Evolutionary conservation across 805 yeast genomes (phyloP).

Genomic region (Brettanomyces anomalus): DNA sequence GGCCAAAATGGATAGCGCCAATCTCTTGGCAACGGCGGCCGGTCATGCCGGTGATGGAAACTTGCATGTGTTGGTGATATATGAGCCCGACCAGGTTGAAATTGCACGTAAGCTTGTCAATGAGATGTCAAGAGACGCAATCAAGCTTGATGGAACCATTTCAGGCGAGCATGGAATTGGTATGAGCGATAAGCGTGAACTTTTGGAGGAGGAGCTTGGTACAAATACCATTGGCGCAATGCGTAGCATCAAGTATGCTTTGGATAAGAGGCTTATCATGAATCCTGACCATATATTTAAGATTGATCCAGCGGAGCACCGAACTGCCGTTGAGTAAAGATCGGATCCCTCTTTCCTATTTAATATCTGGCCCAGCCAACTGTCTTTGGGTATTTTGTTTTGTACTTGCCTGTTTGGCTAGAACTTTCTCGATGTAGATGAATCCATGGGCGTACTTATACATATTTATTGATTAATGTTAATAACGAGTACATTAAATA

Average conservation of each 20-base stretch:
- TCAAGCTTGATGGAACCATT: conserved; percentile 70
- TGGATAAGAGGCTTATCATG: conserved; percentile 65
- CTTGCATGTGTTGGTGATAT: conserved; percentile 60
- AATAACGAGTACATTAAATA: no score
- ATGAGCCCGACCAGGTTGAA: conserved; percentile 39
- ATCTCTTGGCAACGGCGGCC: conserved; percentile 48
- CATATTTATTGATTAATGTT: neutral
- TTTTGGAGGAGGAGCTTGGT: conserved; percentile 56
- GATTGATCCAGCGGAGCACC: conserved; percentile 44
- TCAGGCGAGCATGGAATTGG: conserved; percentile 90
- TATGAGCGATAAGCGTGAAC: conserved; percentile 56
- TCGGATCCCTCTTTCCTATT: neutral
- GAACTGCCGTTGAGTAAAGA: conserved; percentile 7
- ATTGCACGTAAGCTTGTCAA: conserved; percentile 42
- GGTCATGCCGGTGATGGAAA: conserved; percentile 87
- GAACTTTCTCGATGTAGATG: no score
- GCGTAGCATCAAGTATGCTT: conserved; percentile 63
- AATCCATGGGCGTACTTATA: no score
- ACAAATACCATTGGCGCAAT: conserved; percentile 56
- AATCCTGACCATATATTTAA: conserved; percentile 76
- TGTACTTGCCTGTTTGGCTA: no score
- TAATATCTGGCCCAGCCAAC: no score
- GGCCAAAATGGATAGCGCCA: conserved; percentile 44
- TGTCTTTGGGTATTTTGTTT: no score
- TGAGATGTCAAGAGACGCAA: conserved; percentile 56